phyloP scores from a whole-genome alignment of 2,329 filamentous ascomycete species.

The Aureobasidium melanogenum region DNA sequence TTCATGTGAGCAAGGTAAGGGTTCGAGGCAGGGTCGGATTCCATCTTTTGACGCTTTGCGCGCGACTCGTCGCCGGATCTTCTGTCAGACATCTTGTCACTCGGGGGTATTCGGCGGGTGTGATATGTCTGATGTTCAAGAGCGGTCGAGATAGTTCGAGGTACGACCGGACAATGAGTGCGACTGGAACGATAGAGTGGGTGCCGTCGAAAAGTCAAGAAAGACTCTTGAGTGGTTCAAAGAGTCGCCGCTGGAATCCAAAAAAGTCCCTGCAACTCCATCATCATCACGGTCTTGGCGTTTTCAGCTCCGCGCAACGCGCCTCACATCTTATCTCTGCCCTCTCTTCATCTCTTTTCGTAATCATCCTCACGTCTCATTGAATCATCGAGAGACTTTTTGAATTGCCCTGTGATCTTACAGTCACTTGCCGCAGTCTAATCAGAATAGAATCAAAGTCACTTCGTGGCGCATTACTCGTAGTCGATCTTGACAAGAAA shows the following conservation, averaged over 20 bases:
- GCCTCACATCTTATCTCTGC: background rate
- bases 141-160: background rate
- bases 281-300: conserved; percentile 1
- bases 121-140: background rate
- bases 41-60: conserved; percentile 48
- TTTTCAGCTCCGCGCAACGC: background rate
- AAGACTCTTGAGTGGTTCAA: background rate
- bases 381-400: too few relatives aligned
- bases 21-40: conserved; percentile 54
- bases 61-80: conserved; percentile 43
- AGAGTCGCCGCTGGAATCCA: conserved; percentile 1
- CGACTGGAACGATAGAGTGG: background rate
- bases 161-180: background rate
- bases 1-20: conserved; percentile 90
- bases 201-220: background rate
- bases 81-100: conserved; percentile 44
- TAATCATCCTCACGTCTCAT: too few relatives aligned
- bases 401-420: too few relatives aligned
- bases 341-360: background rate
- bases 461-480: background rate
- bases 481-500: background rate
- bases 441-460: background rate
- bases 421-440: background rate
- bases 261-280: conserved; percentile 12
- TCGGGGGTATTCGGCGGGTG: background rate